A percentile compares a stretch with the other conserved stretches of the same genome.
Conservation (phyloP, 805 yeast genomes). For the Barnettozyma wickerhamii region DNA sequence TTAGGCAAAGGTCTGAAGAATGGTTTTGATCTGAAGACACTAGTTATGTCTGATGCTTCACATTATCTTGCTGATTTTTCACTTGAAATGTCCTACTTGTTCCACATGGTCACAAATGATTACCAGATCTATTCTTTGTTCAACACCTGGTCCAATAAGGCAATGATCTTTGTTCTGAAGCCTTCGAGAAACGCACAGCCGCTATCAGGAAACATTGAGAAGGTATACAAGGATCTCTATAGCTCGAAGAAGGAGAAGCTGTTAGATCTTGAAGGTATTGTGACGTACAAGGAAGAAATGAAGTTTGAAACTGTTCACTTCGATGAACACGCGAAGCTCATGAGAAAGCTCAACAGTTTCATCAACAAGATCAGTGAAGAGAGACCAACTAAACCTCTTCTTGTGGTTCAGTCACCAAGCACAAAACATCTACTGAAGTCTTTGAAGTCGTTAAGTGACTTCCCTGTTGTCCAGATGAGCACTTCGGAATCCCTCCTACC, state of each 20-base stretch:
- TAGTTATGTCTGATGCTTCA: slow-evolving; percentile 41
- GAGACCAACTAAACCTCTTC: slow-evolving; percentile 57
- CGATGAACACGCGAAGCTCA: slow-evolving; percentile 50
- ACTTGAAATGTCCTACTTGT: slow-evolving; percentile 56
- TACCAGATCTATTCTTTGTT: slow-evolving; percentile 71
- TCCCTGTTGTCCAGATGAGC: slow-evolving; percentile 62
- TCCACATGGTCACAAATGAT: slow-evolving; percentile 68
- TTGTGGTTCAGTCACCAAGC: slow-evolving; percentile 73
- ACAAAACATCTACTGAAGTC: slow-evolving; percentile 41
- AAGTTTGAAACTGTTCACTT: slow-evolving; percentile 52
- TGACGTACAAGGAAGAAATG: slow-evolving; percentile 50
- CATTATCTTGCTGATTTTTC: slow-evolving; percentile 52
- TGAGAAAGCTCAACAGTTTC: slow-evolving; percentile 51
- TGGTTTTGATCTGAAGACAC: slow-evolving; percentile 71
- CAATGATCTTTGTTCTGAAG: slow-evolving; percentile 54
- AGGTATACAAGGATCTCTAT: slow-evolving; percentile 51
- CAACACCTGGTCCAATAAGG: slow-evolving; percentile 54
- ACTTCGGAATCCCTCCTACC: slow-evolving; percentile 59
- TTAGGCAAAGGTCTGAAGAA: slow-evolving; percentile 79
- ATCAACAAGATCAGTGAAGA: slow-evolving; percentile 58
- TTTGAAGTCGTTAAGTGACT: slow-evolving; percentile 43
- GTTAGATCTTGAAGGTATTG: slow-evolving; percentile 37
- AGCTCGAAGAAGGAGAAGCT: slow-evolving; percentile 42
- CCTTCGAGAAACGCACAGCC: slow-evolving; percentile 67
- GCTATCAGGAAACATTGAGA: slow-evolving; percentile 49